Evolutionary conservation across 2,329 filamentous ascomycete genomes (phyloP), one percentile per base, ranked within the genome.

Genomic region (Hysterium pulicare): DNA sequence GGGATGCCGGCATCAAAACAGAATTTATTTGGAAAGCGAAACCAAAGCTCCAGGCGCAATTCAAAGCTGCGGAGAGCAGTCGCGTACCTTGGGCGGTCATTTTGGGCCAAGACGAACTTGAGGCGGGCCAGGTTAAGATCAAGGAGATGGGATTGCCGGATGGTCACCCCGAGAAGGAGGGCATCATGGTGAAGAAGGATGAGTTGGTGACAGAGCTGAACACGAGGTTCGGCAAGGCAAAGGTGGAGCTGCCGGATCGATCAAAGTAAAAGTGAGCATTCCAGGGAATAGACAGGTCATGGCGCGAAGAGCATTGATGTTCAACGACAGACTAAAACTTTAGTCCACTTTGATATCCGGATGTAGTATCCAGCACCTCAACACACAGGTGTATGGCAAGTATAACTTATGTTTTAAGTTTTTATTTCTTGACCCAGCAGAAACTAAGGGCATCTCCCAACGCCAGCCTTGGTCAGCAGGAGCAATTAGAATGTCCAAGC

Each of bases 21-120:
- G 90, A 97, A 66, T 95, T 93, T 64, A 75, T 82, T 9, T 88
- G 87, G 74, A 97, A 96, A 71, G 79, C 84, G 52, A 95, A 95
- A 75, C 90, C 91, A 13, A 95, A 90, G 68, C 76, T 95, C 23
- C 85, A 82, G 10, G 79, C 84, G 47, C 91, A 97, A 66, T 97
- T 97, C 77, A 95, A 95, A 71, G 84, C 85, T 16, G 90, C 90
- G 9, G 90, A 96, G 64, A 71, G 73, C 38, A 83, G 81, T 44
- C 86, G 84, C 33, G 82, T 94, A 16, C 91, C 91, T 1, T 86
- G 95, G 59, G 88, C 84, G 6, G 78, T 97, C 37, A 93, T 97
- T 55, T 76, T 98, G 1, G 91, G 91, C 33, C 88, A 96, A 58
- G 90, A 95, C 42, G 91, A 97, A 70, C 72, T 95, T 31, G 84